phyloP scores from a whole-genome alignment of 2,329 filamentous ascomycete species.

The Cytospora paraplurivora region DNA sequence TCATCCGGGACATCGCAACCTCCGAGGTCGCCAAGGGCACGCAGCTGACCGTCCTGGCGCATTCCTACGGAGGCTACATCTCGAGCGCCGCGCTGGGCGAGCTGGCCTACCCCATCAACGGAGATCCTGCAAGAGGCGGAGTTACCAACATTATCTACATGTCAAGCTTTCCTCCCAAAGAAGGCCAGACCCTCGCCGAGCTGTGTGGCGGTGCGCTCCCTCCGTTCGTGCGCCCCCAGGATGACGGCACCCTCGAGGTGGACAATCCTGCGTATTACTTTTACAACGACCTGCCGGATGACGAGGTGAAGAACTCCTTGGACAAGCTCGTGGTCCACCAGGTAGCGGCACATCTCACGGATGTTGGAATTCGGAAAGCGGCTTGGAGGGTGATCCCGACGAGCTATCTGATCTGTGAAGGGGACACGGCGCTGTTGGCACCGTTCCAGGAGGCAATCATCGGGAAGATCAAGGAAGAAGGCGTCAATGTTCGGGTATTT shows the following conservation, averaged over 20 bases:
- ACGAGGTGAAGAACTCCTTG: slow-evolving; percentile 7
- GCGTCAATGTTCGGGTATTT: slow-evolving; percentile 13
- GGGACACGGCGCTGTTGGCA: slow-evolving; percentile 11
- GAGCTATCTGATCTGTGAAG: slow-evolving; percentile 23
- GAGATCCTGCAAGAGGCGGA: slow-evolving; percentile 12
- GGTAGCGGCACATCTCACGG: slow-evolving; percentile 2
- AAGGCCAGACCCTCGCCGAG: slow-evolving; percentile 16
- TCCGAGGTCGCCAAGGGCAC: slow-evolving; percentile 20
- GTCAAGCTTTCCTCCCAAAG: slow-evolving; percentile 8
- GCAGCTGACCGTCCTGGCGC: slow-evolving; percentile 28
- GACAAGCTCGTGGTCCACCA: slow-evolving; percentile 19
- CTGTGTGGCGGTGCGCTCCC: slow-evolving; percentile 14
- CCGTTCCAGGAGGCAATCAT: slow-evolving; percentile 17
- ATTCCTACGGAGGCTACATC: slow-evolving; percentile 32
- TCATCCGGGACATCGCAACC: slow-evolving; percentile 15
- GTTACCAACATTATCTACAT: slow-evolving; percentile 13
- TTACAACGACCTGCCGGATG: slow-evolving; percentile 18
- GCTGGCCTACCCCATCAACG: slow-evolving; percentile 10
- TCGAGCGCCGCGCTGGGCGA: slow-evolving; percentile 27
- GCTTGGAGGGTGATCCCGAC: slow-evolving; percentile 21
- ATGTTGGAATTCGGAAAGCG: slow-evolving; percentile 4
- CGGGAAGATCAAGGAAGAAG: slow-evolving; percentile 12
- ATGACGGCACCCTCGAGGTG: slow-evolving; percentile 12
- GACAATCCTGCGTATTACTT: slow-evolving; percentile 19
- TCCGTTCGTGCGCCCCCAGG: slow-evolving; percentile 8